phyloP scores from a whole-genome alignment of 2,329 filamentous ascomycete species.

The Hypocreales sp. region DNA sequence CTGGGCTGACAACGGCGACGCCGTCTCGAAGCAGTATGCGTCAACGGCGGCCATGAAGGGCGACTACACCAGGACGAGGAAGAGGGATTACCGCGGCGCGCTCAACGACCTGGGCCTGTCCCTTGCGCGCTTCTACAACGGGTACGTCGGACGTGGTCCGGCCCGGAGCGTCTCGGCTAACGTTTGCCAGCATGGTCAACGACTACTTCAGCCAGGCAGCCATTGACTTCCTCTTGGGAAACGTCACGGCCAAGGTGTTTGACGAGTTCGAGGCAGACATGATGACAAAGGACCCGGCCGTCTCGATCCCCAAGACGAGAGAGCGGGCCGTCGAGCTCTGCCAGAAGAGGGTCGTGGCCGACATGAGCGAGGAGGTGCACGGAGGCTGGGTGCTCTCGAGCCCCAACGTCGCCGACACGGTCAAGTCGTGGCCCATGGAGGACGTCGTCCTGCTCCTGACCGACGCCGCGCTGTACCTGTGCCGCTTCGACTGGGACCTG shows the following conservation, averaged over 20 bases:
- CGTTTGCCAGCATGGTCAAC: conserved; percentile 66
- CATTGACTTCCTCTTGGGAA: conserved; percentile 87
- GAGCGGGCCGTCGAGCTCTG: conserved; percentile 84
- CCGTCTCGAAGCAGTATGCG: conserved; percentile 88
- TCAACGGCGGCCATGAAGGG: conserved; percentile 93
- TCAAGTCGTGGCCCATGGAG: conserved; percentile 61
- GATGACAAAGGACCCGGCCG: conserved; percentile 81
- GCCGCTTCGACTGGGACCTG: conserved; percentile 84
- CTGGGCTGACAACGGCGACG: conserved; percentile 96
- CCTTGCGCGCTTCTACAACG: conserved; percentile 57
- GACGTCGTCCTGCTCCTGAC: conserved; percentile 82
- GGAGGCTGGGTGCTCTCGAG: conserved; percentile 81
- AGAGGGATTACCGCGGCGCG: conserved; percentile 80
- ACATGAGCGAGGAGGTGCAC: conserved; percentile 71
- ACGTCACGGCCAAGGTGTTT: conserved; percentile 71
- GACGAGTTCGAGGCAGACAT: conserved; percentile 90
- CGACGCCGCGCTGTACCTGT: conserved; percentile 71
- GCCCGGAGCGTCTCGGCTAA: too few relatives aligned
- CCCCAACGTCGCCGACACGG: conserved; percentile 54
- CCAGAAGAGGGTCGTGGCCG: conserved; percentile 70
- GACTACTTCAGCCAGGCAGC: conserved; percentile 94
- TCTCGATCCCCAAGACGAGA: conserved; percentile 71
- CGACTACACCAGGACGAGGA: conserved; percentile 84
- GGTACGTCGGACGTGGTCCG: conserved; percentile 39
- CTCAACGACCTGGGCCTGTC: conserved; percentile 85